Percentiles rank a stretch among this genome's conserved stretches.
phyloP scores from a whole-genome alignment of 129 eudicot genomes.

The Flaveria sonorensis region DNA sequence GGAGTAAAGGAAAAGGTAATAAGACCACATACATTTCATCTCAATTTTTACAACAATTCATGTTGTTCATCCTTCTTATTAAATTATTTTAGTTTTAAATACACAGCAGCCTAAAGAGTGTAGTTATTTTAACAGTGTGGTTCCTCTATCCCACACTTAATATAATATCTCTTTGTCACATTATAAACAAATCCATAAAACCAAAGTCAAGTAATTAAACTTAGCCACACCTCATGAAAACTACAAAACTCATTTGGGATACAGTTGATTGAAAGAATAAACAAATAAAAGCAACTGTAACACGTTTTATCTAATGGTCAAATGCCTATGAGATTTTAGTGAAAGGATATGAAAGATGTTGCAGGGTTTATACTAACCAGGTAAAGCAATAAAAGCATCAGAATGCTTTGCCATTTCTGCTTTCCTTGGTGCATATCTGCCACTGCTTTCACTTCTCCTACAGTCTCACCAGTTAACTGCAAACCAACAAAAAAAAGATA shows the following conservation, averaged over 20 bases:
- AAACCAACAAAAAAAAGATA: slow-evolving; percentile 17
- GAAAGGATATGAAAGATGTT: slow-evolving; percentile 35
- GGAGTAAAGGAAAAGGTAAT: slow-evolving; percentile 9
- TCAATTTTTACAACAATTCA: slow-evolving; percentile 19
- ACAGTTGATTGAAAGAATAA: slow-evolving; percentile 27
- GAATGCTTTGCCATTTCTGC: slow-evolving; percentile 99
- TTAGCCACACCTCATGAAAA: not conserved
- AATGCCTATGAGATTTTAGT: slow-evolving; percentile 31
- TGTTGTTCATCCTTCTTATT: slow-evolving; percentile 2
- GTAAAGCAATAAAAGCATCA: slow-evolving; percentile 99
- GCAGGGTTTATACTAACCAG: slow-evolving; percentile 62
- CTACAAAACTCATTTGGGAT: not conserved
- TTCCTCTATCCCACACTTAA: slow-evolving; percentile 27
- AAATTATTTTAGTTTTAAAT: not conserved
- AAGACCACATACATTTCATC: slow-evolving; percentile 13
- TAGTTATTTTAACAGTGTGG: slow-evolving; percentile 8
- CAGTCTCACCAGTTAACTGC: slow-evolving; percentile 98
- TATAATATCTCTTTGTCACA: not conserved
- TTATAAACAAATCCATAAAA: not conserved
- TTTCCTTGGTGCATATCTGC: slow-evolving; percentile 99
- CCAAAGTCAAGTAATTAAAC: not conserved
- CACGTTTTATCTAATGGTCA: slow-evolving; percentile 14
- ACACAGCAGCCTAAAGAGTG: slow-evolving; percentile 10
- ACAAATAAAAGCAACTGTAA: slow-evolving; percentile 36
- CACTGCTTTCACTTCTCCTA: slow-evolving; percentile 99